A percentile compares a stretch with the other conserved stretches of the same genome.
These are phyloP conservation scores for Helicostylum pulchrum DNA, from an alignment of 192 early-diverging fungal species.

Conservation along the genomic window DNA sequence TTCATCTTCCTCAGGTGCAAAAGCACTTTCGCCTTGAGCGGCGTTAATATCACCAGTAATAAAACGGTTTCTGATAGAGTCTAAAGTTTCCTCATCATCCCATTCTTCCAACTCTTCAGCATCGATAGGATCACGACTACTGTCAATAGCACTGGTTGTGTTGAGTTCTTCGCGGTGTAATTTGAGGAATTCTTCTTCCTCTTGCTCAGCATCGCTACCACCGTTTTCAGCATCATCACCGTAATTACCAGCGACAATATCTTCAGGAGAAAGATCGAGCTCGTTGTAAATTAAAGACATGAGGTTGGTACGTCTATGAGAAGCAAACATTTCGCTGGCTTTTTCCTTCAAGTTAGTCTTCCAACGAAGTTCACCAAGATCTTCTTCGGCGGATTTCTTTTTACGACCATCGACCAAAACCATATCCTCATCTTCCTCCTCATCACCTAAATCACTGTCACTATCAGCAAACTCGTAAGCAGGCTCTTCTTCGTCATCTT, in stretches of 20 bases:
- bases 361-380: conserved; percentile 59
- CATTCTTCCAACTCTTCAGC: conserved; percentile 62
- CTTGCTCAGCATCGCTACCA: conserved; percentile 24
- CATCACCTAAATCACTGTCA: conserved; percentile 66
- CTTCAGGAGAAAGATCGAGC: conserved; percentile 46
- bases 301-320: conserved; percentile 68
- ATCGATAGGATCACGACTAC: conserved; percentile 59
- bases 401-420: conserved; percentile 36
- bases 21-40: conserved; percentile 24
- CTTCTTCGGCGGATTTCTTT: conserved; percentile 26
- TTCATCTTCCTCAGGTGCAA: conserved; percentile 51
- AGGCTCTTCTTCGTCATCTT: conserved; percentile 20
- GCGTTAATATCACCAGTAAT: conserved; percentile 62
- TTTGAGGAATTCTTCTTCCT: conserved; percentile 53
- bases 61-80: conserved; percentile 72
- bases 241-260: conserved; percentile 41
- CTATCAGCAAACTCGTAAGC: conserved; percentile 64
- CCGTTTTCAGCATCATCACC: conserved; percentile 28
- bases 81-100: conserved; percentile 62
- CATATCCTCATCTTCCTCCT: conserved; percentile 36
- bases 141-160: conserved; percentile 55
- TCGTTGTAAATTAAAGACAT: conserved; percentile 88
- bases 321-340: conserved; percentile 54
- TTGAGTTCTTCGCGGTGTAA: conserved; percentile 40
- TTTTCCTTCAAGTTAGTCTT: conserved; percentile 65